These are phyloP conservation scores for Pythium coloratum DNA, from an alignment of 352 stramenopile species.

Conservation along the genomic window DNA sequence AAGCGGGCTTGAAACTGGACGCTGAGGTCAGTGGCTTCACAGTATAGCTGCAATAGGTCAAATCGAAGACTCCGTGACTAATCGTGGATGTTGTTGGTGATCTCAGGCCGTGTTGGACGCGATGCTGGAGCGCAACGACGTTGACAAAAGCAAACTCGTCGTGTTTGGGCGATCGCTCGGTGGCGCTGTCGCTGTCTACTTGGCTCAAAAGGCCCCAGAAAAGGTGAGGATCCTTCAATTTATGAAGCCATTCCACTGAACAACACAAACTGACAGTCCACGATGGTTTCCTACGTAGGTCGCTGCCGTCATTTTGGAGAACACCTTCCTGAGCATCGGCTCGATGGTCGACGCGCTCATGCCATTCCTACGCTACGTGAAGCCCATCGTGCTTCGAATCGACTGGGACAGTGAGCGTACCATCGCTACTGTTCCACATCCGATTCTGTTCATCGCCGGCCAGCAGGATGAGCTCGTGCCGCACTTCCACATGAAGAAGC, in stretches of 20 bases:
- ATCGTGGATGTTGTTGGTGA: background rate
- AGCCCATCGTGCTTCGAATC: conserved; percentile 89
- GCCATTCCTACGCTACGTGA: conserved; percentile 88
- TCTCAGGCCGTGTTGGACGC: conserved; percentile 74
- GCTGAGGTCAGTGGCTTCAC: conserved; percentile 53
- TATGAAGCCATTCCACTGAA: too few relatives aligned
- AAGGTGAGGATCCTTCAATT: conserved; percentile 35
- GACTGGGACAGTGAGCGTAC: conserved; percentile 82
- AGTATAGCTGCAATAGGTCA: too few relatives aligned
- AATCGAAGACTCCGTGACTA: background rate
- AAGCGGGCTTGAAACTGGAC: conserved; percentile 92
- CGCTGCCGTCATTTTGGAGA: conserved; percentile 92
- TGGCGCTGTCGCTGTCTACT: conserved; percentile 90
- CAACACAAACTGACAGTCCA: too few relatives aligned
- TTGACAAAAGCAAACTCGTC: conserved; percentile 88
- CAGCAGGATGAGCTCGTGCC: conserved; percentile 92
- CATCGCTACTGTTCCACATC: conserved; percentile 68
- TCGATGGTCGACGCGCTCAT: conserved; percentile 94
- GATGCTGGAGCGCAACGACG: conserved; percentile 64
- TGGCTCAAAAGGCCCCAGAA: conserved; percentile 76
- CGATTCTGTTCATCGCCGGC: conserved; percentile 92
- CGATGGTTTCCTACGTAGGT: conserved; percentile 41
- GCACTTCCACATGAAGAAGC: conserved; percentile 83
- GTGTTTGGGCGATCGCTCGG: conserved; percentile 92
- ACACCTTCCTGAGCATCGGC: conserved; percentile 94